Evolutionary conservation across 164 flowering plant genomes (phyloP), one percentile per base, ranked within the genome.

Genomic region (Vitis cinerea): DNA sequence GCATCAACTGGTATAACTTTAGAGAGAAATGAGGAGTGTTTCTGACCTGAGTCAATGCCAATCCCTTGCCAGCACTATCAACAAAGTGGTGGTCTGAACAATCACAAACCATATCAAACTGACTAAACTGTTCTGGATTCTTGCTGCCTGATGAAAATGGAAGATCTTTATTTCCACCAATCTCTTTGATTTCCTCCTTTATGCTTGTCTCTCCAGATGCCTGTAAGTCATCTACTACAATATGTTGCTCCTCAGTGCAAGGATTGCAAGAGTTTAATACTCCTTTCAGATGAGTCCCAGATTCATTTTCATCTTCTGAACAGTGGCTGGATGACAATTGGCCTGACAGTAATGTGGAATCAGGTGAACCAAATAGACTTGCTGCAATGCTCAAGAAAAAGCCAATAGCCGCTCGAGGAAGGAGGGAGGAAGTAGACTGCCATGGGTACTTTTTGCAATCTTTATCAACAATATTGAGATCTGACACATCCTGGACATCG

Each of bases 41-140:
- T 67, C 71, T 67, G 29, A 89, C 96, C 98, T 85, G 93, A 55
- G 85, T 74, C 17, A 69, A 61, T 23, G 80, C 72, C 29, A 66
- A 52, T 53, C 73, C 88, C 62, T 81, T 82, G 50, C 80, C 75
- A 49, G 75, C 69, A 69, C 66, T 74, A 61, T 79, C 64, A 69
- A 78, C 78, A 81, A 87, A 94, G 78, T 90, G 91, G 81, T 94
- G 97, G 69, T 90, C 94, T 10, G 80, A 78, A 71, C 82, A 85
- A 78, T 87, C 91, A 76, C 16, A 59, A 52, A 89, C 87, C 77
- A 84, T 79, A 71, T 90, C 98, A 82, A 94, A 94, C 81, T 80
- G 87, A 72, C 69, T 79, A 69, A 88, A 88, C 15, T 50, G 54
- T 56, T 71, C 78, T 7, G 62, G 62, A 23, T 61, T 78, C 69